phyloP scores from a whole-genome alignment of 257 asterid species.

The Solanum peruvianum region DNA sequence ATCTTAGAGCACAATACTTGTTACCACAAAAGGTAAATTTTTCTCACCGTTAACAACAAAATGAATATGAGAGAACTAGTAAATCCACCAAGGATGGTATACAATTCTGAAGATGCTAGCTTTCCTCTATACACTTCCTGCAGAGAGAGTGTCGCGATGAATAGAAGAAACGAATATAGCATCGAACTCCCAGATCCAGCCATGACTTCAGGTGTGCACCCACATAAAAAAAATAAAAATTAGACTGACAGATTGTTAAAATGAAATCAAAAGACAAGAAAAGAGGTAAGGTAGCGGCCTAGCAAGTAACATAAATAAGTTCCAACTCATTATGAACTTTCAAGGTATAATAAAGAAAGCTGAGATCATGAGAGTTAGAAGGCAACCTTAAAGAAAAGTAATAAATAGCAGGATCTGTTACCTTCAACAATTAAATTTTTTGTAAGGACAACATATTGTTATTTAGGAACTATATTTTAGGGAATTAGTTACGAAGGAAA shows the following conservation, averaged over 20 bases:
- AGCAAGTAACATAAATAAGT: neutral
- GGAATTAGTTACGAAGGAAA: neutral
- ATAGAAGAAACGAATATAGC: constrained; percentile 69
- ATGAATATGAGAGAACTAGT: constrained; percentile 48
- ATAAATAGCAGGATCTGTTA: neutral
- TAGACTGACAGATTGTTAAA: neutral
- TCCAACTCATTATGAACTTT: neutral
- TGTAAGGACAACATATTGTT: neutral
- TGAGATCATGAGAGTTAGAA: neutral
- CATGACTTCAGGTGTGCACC: constrained; percentile 21
- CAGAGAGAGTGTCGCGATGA: constrained; percentile 59
- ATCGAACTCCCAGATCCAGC: constrained; percentile 87
- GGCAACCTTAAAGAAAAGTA: neutral
- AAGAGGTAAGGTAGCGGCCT: too few species aligned
- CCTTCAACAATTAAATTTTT: neutral
- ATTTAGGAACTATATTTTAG: neutral
- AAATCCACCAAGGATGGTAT: constrained; percentile 90
- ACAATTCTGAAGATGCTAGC: constrained; percentile 83
- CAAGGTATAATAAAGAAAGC: neutral
- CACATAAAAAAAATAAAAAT: neutral
- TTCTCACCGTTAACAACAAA: constrained; percentile 54
- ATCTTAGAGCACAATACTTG: neutral
- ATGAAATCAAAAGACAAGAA: neutral
- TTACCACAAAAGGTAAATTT: neutral
- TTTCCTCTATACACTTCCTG: constrained; percentile 73